Base-by-base conservation (phyloP, 164 flowering plant genomes). In the Macadamia integrifolia region DNA sequence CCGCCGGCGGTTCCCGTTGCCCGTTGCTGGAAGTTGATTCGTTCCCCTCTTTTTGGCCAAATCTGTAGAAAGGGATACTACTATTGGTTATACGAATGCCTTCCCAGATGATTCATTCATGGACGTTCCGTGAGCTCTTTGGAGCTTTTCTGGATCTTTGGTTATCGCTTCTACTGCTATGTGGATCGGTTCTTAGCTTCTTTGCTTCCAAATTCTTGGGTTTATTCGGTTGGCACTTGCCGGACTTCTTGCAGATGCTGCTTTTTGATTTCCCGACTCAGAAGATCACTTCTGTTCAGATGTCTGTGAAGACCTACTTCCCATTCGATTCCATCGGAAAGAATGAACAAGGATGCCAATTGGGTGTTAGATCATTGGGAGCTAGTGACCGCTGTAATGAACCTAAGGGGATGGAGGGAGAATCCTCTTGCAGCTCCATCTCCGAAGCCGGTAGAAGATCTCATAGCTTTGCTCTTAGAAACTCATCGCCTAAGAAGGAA, bases 131-230 rank as follows among this genome's bases (percentile, higher is more conserved):
- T 35, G 78, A 72, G 10, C 72, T 94, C 9, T 85, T 92, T 11
- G 96, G 88, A 49, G 95, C 97, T 18, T 94, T 80, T 79, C 85
- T 94, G 60, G 97, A 94, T 76, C 88, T 94, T 32, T 76, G 79
- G 8, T 74, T 94, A 6, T 85, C 92, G 0, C 87, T 79, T 71
- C 68, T 83, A 17, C 69, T 92, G 48, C 84, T 94, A 8, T 90
- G 89, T 72, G 90, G 82, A 60, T 83, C 97, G 6, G 58, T 85
- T 49, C 56, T 84, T 17, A 86, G 84, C n/a, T 94, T 78, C 69
- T 66, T 88, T 3, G 77, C 86, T 1, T 76, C 87, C 1, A 86
- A 81, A 64, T 81, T 90, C 76, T 75, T 92, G 55, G 75, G 79
- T 28, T 17, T 90, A n/a, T 86, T 94, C 58, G 96, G 97, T 0